Evolutionary conservation across 164 flowering plant genomes (phyloP), one percentile per base, ranked within the genome.

Genomic region (Annona squamosa): DNA sequence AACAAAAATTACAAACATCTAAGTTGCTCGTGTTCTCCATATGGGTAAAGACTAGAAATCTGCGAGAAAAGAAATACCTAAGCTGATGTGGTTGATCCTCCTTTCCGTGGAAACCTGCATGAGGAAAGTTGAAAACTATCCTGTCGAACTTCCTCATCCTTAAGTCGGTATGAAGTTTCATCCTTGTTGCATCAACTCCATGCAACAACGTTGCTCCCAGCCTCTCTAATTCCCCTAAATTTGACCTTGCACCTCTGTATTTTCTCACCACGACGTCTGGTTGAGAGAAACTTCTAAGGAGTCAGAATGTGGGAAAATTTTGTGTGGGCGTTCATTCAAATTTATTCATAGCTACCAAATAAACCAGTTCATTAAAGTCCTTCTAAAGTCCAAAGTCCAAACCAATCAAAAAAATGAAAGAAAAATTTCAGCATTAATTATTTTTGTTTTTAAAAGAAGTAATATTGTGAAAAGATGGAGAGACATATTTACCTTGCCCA

Each of bases 81-180:
- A 89, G 81, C 46, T 81, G 2, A 57, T 1, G 71, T 0, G 4
- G 47, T 1, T 76, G 41, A 4, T 80, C 84, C 82, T 86, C 91
- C 73, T 71, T 83, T 37, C 90, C 87, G 77, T 75, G 66, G 57
- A 89, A 89, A 3, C 93, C 93, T 5, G 93, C 90, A 80, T 89
- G 93, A 71, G 81, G 81, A 46, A 79, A 79, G 46, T 79, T 89
- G 73, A 71, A 89, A 43, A 89, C 74, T 65, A 89, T 81, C 45
- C 88, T 76, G 71, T 87, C 88, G 42, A 89, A 89, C 19, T 73
- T 82, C 59, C 73, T 65, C 77, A 64, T 75, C 19, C 5, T 57
- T 46, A 89, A 78, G 69, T 76, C 78, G 6, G 82, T 18, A 77
- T 82, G 77, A 74, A 48, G 57, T 70, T 77, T 82, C 89, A 89